Percentiles rank a stretch among this genome's conserved stretches.
These are phyloP conservation scores for Inosperma sp. DNA, from an alignment of 768 basidiomycete species.

Conservation along the genomic window DNA sequence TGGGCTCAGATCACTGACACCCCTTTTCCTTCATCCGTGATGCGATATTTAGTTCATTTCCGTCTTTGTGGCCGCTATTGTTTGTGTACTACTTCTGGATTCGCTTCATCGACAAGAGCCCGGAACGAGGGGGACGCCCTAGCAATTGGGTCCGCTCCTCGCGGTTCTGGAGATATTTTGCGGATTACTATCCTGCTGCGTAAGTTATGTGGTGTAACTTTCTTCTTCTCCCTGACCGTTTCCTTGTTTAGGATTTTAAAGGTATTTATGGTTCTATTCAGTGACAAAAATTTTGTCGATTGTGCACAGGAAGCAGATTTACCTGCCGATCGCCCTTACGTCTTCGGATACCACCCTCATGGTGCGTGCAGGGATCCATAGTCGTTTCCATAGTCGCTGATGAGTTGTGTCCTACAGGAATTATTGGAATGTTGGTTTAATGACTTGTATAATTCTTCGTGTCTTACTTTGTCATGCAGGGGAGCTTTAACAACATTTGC, in stretches of 20 bases:
- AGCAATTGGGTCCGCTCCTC: slow-evolving; percentile 69
- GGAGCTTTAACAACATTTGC: slow-evolving; percentile 95
- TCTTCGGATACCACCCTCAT: slow-evolving; percentile 99
- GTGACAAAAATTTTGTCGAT: background rate
- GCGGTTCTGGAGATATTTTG: slow-evolving; percentile 84
- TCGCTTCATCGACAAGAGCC: slow-evolving; percentile 66
- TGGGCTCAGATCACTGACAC: background rate
- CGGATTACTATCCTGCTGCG: slow-evolving; percentile 88
- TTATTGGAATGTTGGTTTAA: slow-evolving; percentile 87
- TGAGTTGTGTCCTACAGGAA: no score
- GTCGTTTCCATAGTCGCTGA: background rate
- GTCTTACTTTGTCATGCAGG: slow-evolving; percentile 39
- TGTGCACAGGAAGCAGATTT: slow-evolving; percentile 74
- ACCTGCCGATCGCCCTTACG: slow-evolving; percentile 86
- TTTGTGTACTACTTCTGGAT: slow-evolving; percentile 78
- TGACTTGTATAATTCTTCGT: background rate
- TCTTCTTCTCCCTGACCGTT: slow-evolving; percentile 25
- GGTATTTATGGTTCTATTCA: slow-evolving; percentile 28
- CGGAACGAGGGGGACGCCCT: slow-evolving; percentile 66
- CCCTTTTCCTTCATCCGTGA: background rate
- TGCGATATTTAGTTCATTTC: slow-evolving; percentile 85
- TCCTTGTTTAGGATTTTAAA: slow-evolving; percentile 41
- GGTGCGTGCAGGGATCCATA: slow-evolving; percentile 43
- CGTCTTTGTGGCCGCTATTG: slow-evolving; percentile 83
- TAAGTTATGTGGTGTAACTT: slow-evolving; percentile 38